Percentiles rank a stretch among this genome's conserved stretches.
These are phyloP conservation scores for Ehretia macrophylla DNA, from an alignment of 257 asterid species.

Conservation along the genomic window DNA sequence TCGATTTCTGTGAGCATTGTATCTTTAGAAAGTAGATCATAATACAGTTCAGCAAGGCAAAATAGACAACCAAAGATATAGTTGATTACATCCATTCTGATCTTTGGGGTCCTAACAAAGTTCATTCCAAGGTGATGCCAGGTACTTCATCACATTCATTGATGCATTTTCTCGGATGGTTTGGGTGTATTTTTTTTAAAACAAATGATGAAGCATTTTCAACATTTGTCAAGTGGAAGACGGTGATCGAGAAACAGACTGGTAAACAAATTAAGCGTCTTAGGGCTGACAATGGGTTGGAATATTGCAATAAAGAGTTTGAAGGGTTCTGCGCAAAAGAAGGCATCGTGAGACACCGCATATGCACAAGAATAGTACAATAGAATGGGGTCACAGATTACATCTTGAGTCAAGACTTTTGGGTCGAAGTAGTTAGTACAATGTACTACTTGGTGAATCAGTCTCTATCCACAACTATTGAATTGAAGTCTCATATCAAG, in stretches of 20 bases:
- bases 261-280: neutral
- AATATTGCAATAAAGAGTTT: neutral
- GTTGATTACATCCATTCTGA: neutral
- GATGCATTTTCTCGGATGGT: neutral
- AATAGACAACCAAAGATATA: neutral
- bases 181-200: neutral
- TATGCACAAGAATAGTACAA: too few relatives aligned
- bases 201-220: neutral
- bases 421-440: neutral
- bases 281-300: neutral
- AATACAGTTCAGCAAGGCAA: neutral
- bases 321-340: neutral
- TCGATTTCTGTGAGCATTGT: constrained; percentile 11
- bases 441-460: constrained; percentile 1
- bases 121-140: neutral
- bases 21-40: constrained; percentile 28
- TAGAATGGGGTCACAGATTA: neutral
- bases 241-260: neutral
- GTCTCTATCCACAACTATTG: neutral
- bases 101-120: neutral
- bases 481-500: constrained; percentile 1
- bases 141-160: neutral
- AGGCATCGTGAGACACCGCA: neutral
- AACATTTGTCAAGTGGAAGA: neutral
- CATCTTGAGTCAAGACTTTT: neutral